Evolutionary conservation across 2,329 filamentous ascomycete genomes (phyloP), one percentile per base, ranked within the genome.

Genomic region (Colletotrichum echinochloae): DNA sequence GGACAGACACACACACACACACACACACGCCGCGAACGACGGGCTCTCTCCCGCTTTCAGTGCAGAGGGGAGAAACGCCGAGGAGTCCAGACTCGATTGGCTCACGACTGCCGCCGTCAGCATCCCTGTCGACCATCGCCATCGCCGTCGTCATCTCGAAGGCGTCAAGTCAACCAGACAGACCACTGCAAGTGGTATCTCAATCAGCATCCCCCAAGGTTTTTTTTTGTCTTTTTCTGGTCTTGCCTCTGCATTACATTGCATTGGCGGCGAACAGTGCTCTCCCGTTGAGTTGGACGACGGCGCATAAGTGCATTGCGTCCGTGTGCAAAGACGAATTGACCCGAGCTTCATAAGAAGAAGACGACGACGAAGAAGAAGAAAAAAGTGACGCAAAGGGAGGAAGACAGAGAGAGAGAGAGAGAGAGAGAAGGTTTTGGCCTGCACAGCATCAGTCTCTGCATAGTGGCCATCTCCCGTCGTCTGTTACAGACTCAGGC

Each of bases 61-160:
- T 18, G 46, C 46, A 28, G 46, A 14, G n/a, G 20, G 3, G 8
- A 41, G 7, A 26, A 26, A 23, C 2, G 23, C 33, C 33, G 16
- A 14, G 28, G 33, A 46, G n/a, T 44, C 35, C 14, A 18, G 39
- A 55, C 8, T 67, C 64, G 64, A 70, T 67, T 70, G 55, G 67
- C 57, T 41, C 52, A 67, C 64, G 18, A 41, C 57, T 28, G n/a
- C 30, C 51, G 57, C 65, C 57, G 26, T 63, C 37, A 52, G 30
- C 48, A 52, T 52, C 46, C 60, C 60, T 62, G 60, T 52, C 59
- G 46, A 41, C 46, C 33, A 18, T 8, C 37, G 41, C 7, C 41
- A 20, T 9, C 6, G 41, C 11, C 41, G 41, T n/a, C 18, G 41
- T 44, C 41, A 20, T 44, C 18, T 44, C n/a, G 41, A n/a, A n/a